Percentiles rank a stretch among this genome's conserved stretches.
These are phyloP conservation scores for Cladophialophora bantiana DNA, from an alignment of 2,329 filamentous ascomycete species.

Conservation along the genomic window DNA sequence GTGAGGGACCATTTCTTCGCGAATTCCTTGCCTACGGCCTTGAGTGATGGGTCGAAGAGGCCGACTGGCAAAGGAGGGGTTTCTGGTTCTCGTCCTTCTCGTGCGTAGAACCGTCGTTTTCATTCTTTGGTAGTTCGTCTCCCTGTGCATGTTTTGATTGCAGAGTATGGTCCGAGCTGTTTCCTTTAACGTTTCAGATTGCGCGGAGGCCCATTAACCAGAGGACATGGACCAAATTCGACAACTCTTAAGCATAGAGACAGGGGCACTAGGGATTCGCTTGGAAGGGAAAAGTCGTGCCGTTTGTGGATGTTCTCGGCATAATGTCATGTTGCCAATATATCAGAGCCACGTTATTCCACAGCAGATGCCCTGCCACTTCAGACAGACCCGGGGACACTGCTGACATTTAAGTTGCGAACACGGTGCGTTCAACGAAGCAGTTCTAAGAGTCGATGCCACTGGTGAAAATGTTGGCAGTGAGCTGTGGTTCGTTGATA, in stretches of 20 bases:
- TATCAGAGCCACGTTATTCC: neutral
- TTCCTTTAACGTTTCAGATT: neutral
- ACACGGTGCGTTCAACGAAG: too few species aligned
- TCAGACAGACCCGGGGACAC: neutral
- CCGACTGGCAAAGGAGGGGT: conserved; percentile 39
- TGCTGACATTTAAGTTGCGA: neutral
- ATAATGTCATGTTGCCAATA: neutral
- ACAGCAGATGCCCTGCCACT: neutral
- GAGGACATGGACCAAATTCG: neutral
- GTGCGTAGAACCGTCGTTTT: neutral
- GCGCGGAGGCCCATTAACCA: neutral
- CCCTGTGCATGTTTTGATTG: neutral
- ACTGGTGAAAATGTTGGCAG: too few species aligned
- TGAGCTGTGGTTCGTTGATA: too few species aligned
- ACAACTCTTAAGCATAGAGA: neutral
- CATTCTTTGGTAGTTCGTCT: neutral
- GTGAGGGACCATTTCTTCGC: conserved; percentile 23
- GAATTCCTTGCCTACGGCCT: conserved; percentile 27
- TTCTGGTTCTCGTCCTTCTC: conserved; percentile 8
- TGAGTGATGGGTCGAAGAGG: conserved; percentile 43
- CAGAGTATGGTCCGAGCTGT: conserved; percentile 11
- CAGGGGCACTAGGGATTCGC: neutral
- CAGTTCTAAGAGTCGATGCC: too few species aligned
- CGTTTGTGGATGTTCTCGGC: neutral
- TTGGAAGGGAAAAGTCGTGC: neutral